Conservation (phyloP, 1,284 basidiomycete species). For the Heterobasidion irregulare region DNA sequence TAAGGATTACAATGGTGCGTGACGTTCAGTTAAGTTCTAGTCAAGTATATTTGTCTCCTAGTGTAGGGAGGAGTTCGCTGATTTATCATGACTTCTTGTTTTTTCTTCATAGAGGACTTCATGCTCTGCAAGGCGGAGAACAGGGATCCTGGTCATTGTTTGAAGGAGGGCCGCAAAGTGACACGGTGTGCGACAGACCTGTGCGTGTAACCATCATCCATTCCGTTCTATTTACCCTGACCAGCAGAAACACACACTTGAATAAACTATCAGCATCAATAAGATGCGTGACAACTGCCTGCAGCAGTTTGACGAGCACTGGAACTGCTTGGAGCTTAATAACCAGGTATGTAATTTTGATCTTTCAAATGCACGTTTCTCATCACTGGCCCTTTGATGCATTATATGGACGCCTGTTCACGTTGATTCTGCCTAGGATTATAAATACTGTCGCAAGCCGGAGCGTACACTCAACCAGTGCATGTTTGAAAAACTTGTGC, state of each 20-base stretch:
- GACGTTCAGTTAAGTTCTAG: constrained; percentile 1
- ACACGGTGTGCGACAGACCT: constrained; percentile 93
- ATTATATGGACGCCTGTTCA: neutral
- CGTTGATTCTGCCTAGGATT: constrained; percentile 53
- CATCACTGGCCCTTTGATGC: constrained; percentile 2
- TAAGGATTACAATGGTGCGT: constrained; percentile 93
- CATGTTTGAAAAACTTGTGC: constrained; percentile 92
- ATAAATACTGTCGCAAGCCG: constrained; percentile 84
- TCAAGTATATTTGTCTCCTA: neutral
- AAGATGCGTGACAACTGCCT: constrained; percentile 94
- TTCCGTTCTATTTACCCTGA: neutral
- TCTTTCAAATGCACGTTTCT: neutral
- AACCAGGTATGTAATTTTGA: constrained; percentile 68
- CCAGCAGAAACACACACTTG: neutral
- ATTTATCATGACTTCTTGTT: neutral
- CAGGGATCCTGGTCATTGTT: constrained; percentile 85
- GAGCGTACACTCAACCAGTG: constrained; percentile 91
- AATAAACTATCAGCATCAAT: constrained; percentile 53
- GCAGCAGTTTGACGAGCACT: constrained; percentile 87
- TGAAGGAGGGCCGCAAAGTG: constrained; percentile 94
- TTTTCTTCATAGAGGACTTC: constrained; percentile 78
- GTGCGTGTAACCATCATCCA: constrained; percentile 43
- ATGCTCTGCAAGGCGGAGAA: constrained; percentile 98
- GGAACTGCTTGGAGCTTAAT: constrained; percentile 90
- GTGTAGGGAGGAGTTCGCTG: neutral